These are phyloP conservation scores for Lactarius quietus DNA, from an alignment of 768 basidiomycete genomes.

Conservation along the genomic window DNA sequence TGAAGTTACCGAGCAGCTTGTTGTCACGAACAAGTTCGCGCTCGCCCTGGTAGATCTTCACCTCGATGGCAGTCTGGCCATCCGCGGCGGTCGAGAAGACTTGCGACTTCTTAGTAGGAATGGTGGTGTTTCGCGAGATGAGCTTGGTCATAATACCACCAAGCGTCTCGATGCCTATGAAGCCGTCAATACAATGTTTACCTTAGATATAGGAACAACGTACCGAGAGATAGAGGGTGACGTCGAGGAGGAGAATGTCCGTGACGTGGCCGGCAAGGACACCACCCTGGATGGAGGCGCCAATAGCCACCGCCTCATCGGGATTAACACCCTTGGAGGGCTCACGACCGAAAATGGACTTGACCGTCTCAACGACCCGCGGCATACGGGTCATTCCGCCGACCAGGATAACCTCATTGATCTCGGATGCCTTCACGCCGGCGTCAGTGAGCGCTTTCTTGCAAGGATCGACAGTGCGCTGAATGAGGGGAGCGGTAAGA, in stretches of 20 bases:
- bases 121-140: constrained; percentile 97
- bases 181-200: not conserved
- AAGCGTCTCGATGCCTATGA: constrained; percentile 85
- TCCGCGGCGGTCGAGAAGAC: constrained; percentile 99
- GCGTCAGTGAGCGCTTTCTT: constrained; percentile 96
- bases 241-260: constrained; percentile 91
- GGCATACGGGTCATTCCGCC: constrained; percentile 99
- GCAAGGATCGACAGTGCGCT: constrained; percentile 92
- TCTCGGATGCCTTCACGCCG: constrained; percentile 86
- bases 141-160: constrained; percentile 99
- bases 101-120: constrained; percentile 99
- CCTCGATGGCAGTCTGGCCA: constrained; percentile 98
- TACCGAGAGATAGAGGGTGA: constrained; percentile 93
- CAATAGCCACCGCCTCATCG: constrained; percentile 98
- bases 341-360: constrained; percentile 90
- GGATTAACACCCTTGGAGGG: constrained; percentile 99
- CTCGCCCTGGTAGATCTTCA: constrained; percentile 99
- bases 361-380: constrained; percentile 89
- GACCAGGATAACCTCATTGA: constrained; percentile 96
- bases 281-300: constrained; percentile 97
- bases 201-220: constrained; percentile 26
- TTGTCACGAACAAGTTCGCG: constrained; percentile 98
- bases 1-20: constrained; percentile 99
- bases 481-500: constrained; percentile 76
- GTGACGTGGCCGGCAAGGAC: constrained; percentile 96